Evolutionary conservation across 495 filamentous ascomycete species (phyloP), one percentile per base, ranked within the genome.

Genomic region (Penicillium coprophilum): DNA sequence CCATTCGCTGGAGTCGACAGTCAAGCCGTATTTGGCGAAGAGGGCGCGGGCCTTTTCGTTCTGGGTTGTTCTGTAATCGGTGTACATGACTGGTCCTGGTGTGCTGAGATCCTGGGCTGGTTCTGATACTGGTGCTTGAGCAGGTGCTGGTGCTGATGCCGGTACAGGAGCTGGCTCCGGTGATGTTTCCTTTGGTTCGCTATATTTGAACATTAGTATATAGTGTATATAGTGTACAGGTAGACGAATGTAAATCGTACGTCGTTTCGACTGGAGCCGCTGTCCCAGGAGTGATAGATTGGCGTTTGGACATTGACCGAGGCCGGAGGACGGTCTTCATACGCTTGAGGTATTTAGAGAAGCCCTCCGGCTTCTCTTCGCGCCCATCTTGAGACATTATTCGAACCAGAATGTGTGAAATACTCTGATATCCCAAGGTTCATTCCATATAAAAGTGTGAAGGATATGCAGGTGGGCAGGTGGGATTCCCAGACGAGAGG

Each of bases 1-100:
- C 86, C 85, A 89, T 67, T 91, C 87, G 56, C 78, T 82, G 12
- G 85, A 80, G 60, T 89, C 83, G 34, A 91, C 76, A 48, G 83
- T 84, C 58, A 92, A 60, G 39, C 86, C 87, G 58, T 91, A 91
- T 61, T 87, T 86, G 59, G 87, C 84, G 62, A 89, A 89, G 23
- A 93, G 75, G 50, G 80, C 82, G 63, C 84, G 83, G 8, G 87
- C 84, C 56, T 84, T 85, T 61, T 90, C 87, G 61, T 87, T 83
- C 48, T 87, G 85, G 11, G 71, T 55, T 32, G 58, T 56, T 50
- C 68, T 66, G 68, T 74, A 74, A 55, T 71, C 59, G 55, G 66
- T 50, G 28, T 69, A 44, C 46, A 64, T 58, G 57, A 64, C 59
- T 53, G 66, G 67, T 50, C 66, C 62, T 49, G 64, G 64, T 59